Percentiles rank a stretch among this genome's conserved stretches.
Evolutionary conservation across 306 rosid genomes (phyloP).

Genomic region (Lathyrus sativus): DNA sequence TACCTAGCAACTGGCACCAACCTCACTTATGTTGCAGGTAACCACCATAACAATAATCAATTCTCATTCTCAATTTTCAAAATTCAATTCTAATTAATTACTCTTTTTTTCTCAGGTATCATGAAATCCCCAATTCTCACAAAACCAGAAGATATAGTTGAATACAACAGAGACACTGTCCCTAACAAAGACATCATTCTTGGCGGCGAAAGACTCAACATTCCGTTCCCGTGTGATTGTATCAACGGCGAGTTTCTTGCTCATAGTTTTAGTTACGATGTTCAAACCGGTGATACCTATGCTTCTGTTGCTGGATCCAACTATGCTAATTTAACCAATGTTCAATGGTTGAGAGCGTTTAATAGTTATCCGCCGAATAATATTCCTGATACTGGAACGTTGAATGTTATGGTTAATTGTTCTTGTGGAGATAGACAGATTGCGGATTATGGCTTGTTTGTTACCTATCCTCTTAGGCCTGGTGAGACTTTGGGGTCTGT

Average conservation of each 20-base stretch:
- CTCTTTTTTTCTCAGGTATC: slow-evolving; percentile 3
- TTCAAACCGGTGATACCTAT: slow-evolving; percentile 48
- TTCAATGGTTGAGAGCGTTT: slow-evolving; percentile 46
- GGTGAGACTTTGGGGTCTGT: slow-evolving; percentile 50
- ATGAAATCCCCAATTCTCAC: slow-evolving; percentile 35
- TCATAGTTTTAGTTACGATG: slow-evolving; percentile 52
- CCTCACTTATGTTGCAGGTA: slow-evolving; percentile 41
- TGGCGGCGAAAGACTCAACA: slow-evolving; percentile 40
- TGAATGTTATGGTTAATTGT: slow-evolving; percentile 71
- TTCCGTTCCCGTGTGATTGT: slow-evolving; percentile 70
- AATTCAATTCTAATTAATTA: neutral
- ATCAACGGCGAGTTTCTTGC: slow-evolving; percentile 52
- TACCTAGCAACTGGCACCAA: slow-evolving; percentile 19
- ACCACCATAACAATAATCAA: neutral
- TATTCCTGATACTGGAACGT: slow-evolving; percentile 45
- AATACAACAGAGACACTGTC: slow-evolving; percentile 49
- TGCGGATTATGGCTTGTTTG: slow-evolving; percentile 62
- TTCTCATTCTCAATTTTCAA: neutral
- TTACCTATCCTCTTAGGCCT: slow-evolving; percentile 66
- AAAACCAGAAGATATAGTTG: slow-evolving; percentile 37
- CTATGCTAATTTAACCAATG: slow-evolving; percentile 63
- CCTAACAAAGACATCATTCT: slow-evolving; percentile 44
- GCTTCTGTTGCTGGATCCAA: neutral
- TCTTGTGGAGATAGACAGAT: slow-evolving; percentile 65
- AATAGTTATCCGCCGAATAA: slow-evolving; percentile 40